Conservation (phyloP, 2,329 filamentous ascomycete species). For the Colletotrichum somersetense region DNA sequence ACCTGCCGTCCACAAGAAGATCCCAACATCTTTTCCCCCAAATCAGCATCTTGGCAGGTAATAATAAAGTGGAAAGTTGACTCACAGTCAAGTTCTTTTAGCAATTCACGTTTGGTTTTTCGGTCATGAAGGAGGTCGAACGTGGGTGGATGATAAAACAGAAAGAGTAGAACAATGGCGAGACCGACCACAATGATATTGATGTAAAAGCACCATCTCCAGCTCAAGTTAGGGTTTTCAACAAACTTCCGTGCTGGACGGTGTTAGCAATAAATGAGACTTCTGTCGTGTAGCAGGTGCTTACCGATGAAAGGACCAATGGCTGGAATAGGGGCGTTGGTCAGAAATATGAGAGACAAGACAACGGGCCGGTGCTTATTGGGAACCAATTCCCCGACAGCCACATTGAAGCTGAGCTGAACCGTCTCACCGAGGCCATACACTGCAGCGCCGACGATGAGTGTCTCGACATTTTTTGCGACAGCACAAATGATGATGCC, state of each 20-base stretch:
- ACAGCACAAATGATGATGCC: conserved; percentile 53
- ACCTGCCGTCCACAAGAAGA: conserved; percentile 59
- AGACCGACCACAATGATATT: conserved; percentile 54
- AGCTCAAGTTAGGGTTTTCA: conserved; percentile 51
- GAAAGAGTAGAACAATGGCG: conserved; percentile 51
- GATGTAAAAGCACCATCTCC: conserved; percentile 58
- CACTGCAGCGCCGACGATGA: conserved; percentile 53
- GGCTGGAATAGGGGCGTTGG: conserved; percentile 51
- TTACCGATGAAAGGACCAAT: conserved; percentile 53
- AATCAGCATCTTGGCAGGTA: neutral
- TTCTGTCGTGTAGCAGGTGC: neutral
- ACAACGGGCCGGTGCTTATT: conserved; percentile 57
- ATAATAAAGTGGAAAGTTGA: neutral
- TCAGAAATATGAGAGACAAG: conserved; percentile 50
- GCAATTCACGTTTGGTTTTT: conserved; percentile 52
- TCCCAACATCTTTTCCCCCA: conserved; percentile 50
- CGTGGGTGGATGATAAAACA: conserved; percentile 58
- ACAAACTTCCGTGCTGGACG: conserved; percentile 51
- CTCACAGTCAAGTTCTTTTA: conserved; percentile 54
- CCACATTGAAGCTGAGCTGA: conserved; percentile 54
- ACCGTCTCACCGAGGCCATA: conserved; percentile 54
- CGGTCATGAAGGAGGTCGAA: conserved; percentile 55
- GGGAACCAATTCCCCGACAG: conserved; percentile 56
- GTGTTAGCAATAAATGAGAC: neutral
- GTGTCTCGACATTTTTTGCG: conserved; percentile 51